Evolutionary conservation across 257 asterid genomes (phyloP).

Genomic region (Parsonsia alboflavescens): DNA sequence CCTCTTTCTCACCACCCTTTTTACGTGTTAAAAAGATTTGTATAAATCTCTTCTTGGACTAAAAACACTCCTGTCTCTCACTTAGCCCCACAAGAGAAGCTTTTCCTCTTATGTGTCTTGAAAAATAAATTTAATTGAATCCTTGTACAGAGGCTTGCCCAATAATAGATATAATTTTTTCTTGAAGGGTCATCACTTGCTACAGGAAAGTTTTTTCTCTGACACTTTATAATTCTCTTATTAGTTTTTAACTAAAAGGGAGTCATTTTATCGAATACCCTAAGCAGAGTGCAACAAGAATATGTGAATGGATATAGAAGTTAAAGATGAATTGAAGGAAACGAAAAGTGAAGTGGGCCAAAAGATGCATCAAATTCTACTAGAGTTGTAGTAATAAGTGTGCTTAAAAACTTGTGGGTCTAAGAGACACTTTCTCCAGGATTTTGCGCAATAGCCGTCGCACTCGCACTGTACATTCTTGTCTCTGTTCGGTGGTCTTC

Average conservation of each 20-base stretch:
- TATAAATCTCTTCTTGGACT: background rate
- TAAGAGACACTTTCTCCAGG: background rate
- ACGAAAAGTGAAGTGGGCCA: background rate
- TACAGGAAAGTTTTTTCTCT: no score
- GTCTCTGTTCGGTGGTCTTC: slow-evolving; percentile 2
- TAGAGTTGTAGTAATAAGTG: background rate
- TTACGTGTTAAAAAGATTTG: background rate
- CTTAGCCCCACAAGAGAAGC: background rate
- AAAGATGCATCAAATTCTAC: background rate
- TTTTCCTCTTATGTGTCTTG: background rate
- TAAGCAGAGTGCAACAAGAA: background rate
- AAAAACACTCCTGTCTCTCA: background rate
- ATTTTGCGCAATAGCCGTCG: background rate
- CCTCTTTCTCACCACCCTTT: background rate
- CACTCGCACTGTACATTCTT: slow-evolving; percentile 2
- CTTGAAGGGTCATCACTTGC: no score
- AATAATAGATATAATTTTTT: no score
- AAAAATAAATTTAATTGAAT: background rate
- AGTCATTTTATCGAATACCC: no score
- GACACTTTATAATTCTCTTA: no score
- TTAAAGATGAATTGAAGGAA: background rate
- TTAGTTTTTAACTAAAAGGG: no score
- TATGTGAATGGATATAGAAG: background rate
- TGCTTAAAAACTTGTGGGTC: background rate
- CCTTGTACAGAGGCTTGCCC: background rate